Conservation (phyloP, 257 asterid genomes). For the Anisodus tanguticus region DNA sequence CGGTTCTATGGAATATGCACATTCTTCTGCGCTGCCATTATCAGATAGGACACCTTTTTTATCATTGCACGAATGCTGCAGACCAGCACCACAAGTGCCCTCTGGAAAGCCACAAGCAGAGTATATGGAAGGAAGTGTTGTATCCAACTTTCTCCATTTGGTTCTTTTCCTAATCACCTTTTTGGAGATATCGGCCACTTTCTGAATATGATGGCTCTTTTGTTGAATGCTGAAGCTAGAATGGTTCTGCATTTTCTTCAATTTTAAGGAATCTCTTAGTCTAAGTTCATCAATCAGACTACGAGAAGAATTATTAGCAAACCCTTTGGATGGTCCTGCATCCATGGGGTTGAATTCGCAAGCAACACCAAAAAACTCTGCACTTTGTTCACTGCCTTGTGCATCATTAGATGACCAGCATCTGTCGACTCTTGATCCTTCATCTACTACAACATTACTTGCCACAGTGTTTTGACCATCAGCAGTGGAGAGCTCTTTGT, state of each 20-base stretch:
- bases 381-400: conserved; percentile 45
- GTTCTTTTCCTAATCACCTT: conserved; percentile 44
- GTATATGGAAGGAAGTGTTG: conserved; percentile 39
- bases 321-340: conserved; percentile 40
- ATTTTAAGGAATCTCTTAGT: conserved; percentile 41
- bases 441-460: conserved; percentile 48
- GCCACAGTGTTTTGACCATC: conserved; percentile 40
- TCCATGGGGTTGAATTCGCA: conserved; percentile 41
- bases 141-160: conserved; percentile 52
- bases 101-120: conserved; percentile 37
- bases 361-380: conserved; percentile 45
- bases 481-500: conserved; percentile 46
- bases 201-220: conserved; percentile 37
- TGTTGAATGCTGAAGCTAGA: conserved; percentile 47
- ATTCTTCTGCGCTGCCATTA: conserved; percentile 39
- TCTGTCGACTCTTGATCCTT: conserved; percentile 56
- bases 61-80: conserved; percentile 34
- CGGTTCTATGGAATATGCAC: conserved; percentile 38
- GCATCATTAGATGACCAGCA: conserved; percentile 59
- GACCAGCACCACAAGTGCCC: conserved; percentile 40
- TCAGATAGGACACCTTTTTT: conserved; percentile 37
- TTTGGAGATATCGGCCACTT: conserved; percentile 39
- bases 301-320: conserved; percentile 39
- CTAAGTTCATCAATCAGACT: conserved; percentile 55
- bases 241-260: conserved; percentile 34